These are phyloP conservation scores for Favolaschia claudopus DNA, from an alignment of 768 basidiomycete genomes.

Conservation along the genomic window DNA sequence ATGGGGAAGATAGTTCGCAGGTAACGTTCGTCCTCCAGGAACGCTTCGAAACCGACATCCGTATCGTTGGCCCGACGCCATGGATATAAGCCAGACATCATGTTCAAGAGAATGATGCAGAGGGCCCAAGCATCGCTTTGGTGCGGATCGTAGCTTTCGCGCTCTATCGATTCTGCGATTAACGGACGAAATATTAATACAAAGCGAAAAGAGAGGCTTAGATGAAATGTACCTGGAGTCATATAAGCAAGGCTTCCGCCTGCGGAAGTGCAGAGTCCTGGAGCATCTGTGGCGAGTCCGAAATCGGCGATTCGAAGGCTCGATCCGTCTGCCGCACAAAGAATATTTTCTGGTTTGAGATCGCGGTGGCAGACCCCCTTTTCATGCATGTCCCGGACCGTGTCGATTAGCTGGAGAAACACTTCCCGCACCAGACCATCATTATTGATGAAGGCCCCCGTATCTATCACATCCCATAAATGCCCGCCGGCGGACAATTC, in stretches of 20 bases:
- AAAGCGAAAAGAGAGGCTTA: neutral
- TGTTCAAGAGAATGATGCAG: constrained; percentile 64
- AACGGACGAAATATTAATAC: neutral
- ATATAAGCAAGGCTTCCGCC: constrained; percentile 29
- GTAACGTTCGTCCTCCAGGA: constrained; percentile 51
- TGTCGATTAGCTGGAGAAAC: constrained; percentile 70
- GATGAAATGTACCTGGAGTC: neutral
- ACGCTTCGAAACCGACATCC: constrained; percentile 57
- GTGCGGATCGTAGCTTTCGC: constrained; percentile 22
- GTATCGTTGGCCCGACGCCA: constrained; percentile 58
- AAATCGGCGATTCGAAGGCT: constrained; percentile 59
- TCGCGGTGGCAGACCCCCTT: constrained; percentile 61
- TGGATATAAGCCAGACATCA: constrained; percentile 59
- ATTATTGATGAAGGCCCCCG: constrained; percentile 46
- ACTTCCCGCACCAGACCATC: constrained; percentile 51
- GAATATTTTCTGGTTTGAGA: constrained; percentile 72
- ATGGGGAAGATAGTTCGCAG: constrained; percentile 61
- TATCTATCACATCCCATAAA: constrained; percentile 53
- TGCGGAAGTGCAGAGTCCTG: constrained; percentile 15
- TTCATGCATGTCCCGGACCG: constrained; percentile 72
- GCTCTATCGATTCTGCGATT: neutral
- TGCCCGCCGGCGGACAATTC: constrained; percentile 48
- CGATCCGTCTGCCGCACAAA: constrained; percentile 55
- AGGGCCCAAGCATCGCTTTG: constrained; percentile 56
- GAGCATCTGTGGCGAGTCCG: constrained; percentile 45